These are phyloP conservation scores for Neofusicoccum ribis DNA, from an alignment of 2,329 filamentous ascomycete species.

Conservation along the genomic window DNA sequence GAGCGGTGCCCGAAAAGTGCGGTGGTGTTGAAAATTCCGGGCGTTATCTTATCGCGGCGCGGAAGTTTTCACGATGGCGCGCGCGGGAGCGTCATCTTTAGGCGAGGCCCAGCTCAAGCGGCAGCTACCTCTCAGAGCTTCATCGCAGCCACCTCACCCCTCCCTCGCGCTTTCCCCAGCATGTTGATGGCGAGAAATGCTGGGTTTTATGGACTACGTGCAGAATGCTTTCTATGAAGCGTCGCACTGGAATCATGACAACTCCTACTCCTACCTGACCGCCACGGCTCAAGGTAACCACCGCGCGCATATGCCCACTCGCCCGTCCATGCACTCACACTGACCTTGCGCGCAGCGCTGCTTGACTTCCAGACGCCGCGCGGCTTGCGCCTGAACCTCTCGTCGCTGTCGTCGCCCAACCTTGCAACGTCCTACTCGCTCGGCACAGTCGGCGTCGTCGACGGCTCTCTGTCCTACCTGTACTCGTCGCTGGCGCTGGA, in stretches of 20 bases:
- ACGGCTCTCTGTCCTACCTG: slow-evolving; percentile 95
- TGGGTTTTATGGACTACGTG: slow-evolving; percentile 97
- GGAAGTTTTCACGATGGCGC: slow-evolving; percentile 19
- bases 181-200: slow-evolving; percentile 56
- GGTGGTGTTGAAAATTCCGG: slow-evolving; percentile 20
- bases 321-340: background rate
- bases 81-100: slow-evolving; percentile 14
- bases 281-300: slow-evolving; percentile 73
- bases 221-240: slow-evolving; percentile 85
- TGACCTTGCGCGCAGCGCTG: slow-evolving; percentile 58
- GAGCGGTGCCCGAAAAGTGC: background rate
- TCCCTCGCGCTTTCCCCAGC: background rate
- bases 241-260: slow-evolving; percentile 87
- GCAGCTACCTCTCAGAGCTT: background rate
- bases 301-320: slow-evolving; percentile 13
- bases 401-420: slow-evolving; percentile 86
- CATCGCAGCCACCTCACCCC: slow-evolving; percentile 4
- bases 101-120: background rate
- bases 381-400: slow-evolving; percentile 81
- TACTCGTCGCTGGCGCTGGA: slow-evolving; percentile 83
- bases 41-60: slow-evolving; percentile 16
- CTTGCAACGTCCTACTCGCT: slow-evolving; percentile 94
- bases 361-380: slow-evolving; percentile 85
- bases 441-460: slow-evolving; percentile 84
- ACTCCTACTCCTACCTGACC: slow-evolving; percentile 85